These are phyloP conservation scores for Physcomitrellopsis africana DNA, from an alignment of 225 moss, liverwort and hornwort species.

Conservation along the genomic window DNA sequence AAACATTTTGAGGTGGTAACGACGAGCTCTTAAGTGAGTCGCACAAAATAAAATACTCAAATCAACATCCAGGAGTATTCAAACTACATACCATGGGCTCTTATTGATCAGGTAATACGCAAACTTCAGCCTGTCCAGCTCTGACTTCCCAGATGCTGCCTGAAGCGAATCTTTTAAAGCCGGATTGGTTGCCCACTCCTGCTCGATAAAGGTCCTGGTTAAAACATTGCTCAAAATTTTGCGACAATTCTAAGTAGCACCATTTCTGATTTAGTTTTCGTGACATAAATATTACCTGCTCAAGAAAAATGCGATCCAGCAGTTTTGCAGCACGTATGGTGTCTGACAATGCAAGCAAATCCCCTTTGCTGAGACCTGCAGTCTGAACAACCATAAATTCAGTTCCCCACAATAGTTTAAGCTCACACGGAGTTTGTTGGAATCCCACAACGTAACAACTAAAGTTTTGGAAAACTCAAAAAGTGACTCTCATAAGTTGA, in stretches of 20 bases:
- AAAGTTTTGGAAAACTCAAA: background rate
- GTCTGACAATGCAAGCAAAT: conserved; percentile 68
- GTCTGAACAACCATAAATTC: conserved; percentile 47
- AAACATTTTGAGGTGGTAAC: background rate
- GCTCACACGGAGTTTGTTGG: conserved; percentile 5
- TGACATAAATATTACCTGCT: conserved; percentile 62
- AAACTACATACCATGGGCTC: conserved; percentile 79
- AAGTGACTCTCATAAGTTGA: conserved; percentile 20
- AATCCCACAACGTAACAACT: background rate
- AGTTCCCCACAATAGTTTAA: conserved; percentile 23
- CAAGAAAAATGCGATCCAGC: conserved; percentile 74
- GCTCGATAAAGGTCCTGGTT: conserved; percentile 35
- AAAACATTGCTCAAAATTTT: conserved; percentile 9
- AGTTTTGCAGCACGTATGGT: conserved; percentile 78
- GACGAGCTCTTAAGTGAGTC: background rate
- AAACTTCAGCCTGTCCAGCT: conserved; percentile 78
- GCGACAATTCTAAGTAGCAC: background rate
- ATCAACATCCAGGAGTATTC: conserved; percentile 1
- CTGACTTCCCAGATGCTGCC: conserved; percentile 60
- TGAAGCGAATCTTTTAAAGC: conserved; percentile 78
- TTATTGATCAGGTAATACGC: conserved; percentile 90
- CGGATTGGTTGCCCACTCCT: conserved; percentile 92
- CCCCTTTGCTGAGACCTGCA: conserved; percentile 76
- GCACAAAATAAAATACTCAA: conserved; percentile 1
- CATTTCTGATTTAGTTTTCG: conserved; percentile 6